Conservation (phyloP, 192 early-diverging fungal species). For the Pilaira anomala region DNA sequence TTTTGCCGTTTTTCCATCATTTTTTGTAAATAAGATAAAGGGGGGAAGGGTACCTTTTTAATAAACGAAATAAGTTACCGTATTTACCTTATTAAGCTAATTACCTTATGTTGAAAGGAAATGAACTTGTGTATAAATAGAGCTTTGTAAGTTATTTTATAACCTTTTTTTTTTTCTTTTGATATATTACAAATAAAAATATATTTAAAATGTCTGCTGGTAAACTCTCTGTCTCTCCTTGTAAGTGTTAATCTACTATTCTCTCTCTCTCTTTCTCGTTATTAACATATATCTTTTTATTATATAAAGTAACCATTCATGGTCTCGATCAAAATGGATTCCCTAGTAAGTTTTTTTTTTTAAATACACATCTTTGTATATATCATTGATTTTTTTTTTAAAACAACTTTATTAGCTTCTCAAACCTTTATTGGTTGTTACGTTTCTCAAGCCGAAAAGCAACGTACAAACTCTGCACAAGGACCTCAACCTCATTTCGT, state of each 20-base stretch:
- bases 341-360: conserved; percentile 3
- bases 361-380: not conserved
- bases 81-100: too few species aligned
- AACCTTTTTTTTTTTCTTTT: conserved; percentile 1
- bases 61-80: too few species aligned
- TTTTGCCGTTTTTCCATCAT: too few species aligned
- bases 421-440: conserved; percentile 31
- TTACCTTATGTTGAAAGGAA: too few species aligned
- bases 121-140: too few species aligned
- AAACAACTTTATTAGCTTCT: not conserved
- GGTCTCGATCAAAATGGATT: conserved; percentile 17
- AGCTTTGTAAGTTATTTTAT: too few species aligned
- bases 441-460: conserved; percentile 30
- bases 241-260: not conserved
- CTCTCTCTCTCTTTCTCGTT: not conserved
- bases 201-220: conserved; percentile 8
- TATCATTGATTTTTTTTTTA: not conserved
- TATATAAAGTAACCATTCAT: conserved; percentile 6
- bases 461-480: conserved; percentile 25
- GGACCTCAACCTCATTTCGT: conserved; percentile 30
- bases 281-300: not conserved
- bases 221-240: conserved; percentile 9
- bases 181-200: not conserved
- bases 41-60: too few species aligned
- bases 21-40: too few species aligned